Evolutionary conservation across 2,329 filamentous ascomycete genomes (phyloP), one percentile per base, ranked within the genome.

Genomic region (Fusarium sp.): DNA sequence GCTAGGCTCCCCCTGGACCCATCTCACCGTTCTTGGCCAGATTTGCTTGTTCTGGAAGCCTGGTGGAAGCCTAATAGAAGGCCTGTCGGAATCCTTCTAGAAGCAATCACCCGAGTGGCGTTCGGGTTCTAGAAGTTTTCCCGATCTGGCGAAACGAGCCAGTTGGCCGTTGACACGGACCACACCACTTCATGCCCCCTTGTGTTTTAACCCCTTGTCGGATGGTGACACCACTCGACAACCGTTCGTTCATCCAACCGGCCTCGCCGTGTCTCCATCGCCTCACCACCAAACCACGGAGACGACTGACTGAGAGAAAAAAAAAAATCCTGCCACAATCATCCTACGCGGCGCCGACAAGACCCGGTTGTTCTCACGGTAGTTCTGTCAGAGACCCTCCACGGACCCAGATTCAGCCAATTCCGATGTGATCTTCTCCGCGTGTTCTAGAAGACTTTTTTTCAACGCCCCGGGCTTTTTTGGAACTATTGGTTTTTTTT

Each of bases 191-290:
- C 25, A 30, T 45, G 13, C 67, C 66, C 67, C 66, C 56, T 48
- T 41, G 50, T n/a, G 48, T 54, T 60, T 25, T 43, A 61, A 57
- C 45, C 64, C 48, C 58, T 41, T 35, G 57, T 58, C 61, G 43
- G 39, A 32, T 52, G 71, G 62, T 76, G 63, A 75, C 72, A 76
- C 76, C 66, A 76, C 70, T 68, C 63, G 67, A 71, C 59, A 63
- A 52, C 61, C 54, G 41, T 57, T 70, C 52, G 50, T 48, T 70
- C 61, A 27, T 54, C 70, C 74, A 76, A 73, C 74, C 77, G 77
- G 77, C 76, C 67, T 78, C 77, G 75, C 77, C 77, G 77, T 74
- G 75, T 77, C 77, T 75, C 76, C 74, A 78, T 78, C 75, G 56
- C 75, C 65, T 78, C 77, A 78, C 67, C 67, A 60, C 48, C 27